A percentile compares a stretch with the other conserved stretches of the same genome.
These are phyloP conservation scores for Takakia lepidozioides DNA, from an alignment of 225 moss, liverwort and hornwort genomes.

Conservation along the genomic window DNA sequence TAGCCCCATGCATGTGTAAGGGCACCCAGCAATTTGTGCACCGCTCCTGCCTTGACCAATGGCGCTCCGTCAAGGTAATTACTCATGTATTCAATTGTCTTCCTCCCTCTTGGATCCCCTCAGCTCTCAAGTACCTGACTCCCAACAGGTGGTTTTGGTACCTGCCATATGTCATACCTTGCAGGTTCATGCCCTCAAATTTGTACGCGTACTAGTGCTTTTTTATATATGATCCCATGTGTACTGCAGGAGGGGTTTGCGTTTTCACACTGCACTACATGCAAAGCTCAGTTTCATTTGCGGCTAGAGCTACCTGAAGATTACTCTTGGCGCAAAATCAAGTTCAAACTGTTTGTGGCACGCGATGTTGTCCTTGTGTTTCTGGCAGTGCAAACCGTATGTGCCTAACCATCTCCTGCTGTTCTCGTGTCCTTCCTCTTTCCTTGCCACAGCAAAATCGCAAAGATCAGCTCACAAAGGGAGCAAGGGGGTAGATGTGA, in stretches of 20 bases:
- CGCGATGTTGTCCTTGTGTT: slow-evolving; percentile 29
- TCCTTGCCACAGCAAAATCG: too few species aligned
- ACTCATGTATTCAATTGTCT: not conserved
- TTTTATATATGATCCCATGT: too few species aligned
- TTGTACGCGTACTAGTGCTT: too few species aligned
- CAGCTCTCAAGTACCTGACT: not conserved
- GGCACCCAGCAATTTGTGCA: slow-evolving; percentile 36
- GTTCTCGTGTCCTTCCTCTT: not conserved
- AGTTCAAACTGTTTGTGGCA: slow-evolving; percentile 34
- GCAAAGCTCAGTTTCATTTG: slow-evolving; percentile 32
- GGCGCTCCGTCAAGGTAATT: slow-evolving; percentile 30
- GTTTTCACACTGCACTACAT: slow-evolving; percentile 34
- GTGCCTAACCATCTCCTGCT: not conserved
- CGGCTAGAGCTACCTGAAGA: slow-evolving; percentile 31
- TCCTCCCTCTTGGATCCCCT: not conserved
- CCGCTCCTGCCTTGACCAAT: slow-evolving; percentile 31
- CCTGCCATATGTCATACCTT: too few species aligned
- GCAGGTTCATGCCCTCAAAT: too few species aligned
- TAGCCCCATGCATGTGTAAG: slow-evolving; percentile 33
- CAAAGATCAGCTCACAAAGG: too few species aligned
- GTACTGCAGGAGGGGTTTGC: slow-evolving; percentile 40
- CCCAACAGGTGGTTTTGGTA: not conserved
- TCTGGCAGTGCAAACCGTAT: slow-evolving; percentile 27
- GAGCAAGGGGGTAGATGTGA: too few species aligned
- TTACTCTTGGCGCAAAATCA: slow-evolving; percentile 32